These are phyloP conservation scores for Lichenothelia convexa DNA, from an alignment of 495 filamentous ascomycete species.

Conservation along the genomic window DNA sequence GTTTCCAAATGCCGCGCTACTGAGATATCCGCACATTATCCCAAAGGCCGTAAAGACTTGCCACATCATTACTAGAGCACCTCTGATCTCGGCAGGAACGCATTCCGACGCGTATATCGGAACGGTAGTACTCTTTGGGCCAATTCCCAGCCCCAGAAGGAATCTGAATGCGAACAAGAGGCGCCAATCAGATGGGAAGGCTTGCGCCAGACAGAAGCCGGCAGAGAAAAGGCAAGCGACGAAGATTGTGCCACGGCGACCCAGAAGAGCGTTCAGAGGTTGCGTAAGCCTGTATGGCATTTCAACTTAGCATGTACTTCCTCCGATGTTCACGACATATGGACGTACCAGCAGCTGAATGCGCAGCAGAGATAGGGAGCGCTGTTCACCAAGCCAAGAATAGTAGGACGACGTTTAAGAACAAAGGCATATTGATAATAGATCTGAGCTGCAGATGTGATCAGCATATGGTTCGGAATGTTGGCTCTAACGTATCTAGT, in stretches of 20 bases:
- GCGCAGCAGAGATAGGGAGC: no score
- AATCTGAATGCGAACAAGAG: constrained; percentile 8
- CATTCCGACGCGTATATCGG: constrained; percentile 47
- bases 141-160: constrained; percentile 12
- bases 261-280: constrained; percentile 8
- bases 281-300: constrained; percentile 3
- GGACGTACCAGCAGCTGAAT: no score
- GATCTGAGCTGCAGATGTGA: no score
- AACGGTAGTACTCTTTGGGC: constrained; percentile 13
- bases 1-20: constrained; percentile 40
- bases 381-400: no score
- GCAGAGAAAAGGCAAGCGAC: constrained; percentile 34
- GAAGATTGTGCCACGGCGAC: constrained; percentile 47
- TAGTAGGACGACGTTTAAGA: no score
- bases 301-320: no score
- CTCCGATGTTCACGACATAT: no score
- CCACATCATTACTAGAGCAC: constrained; percentile 46
- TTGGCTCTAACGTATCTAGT: no score
- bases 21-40: constrained; percentile 40
- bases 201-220: constrained; percentile 5
- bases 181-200: no score
- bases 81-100: constrained; percentile 39
- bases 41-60: constrained; percentile 40
- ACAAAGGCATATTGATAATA: no score
- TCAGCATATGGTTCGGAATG: no score